Percentiles rank a stretch among this genome's conserved stretches.
Evolutionary conservation across 176 grass and related monocot species (phyloP).

Genomic region (Oryza glumipatula): DNA sequence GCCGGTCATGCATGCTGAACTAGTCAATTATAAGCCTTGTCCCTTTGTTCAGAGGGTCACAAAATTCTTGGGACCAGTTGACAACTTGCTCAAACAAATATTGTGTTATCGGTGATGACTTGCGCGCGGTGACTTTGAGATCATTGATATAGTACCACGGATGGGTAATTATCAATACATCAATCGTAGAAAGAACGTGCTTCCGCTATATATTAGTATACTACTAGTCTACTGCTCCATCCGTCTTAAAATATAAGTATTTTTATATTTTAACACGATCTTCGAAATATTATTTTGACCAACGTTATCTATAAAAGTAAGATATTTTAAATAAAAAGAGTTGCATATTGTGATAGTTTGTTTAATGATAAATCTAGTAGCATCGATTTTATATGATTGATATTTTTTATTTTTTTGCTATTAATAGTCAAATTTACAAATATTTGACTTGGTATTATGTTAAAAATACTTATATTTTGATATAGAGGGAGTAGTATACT

Average conservation of each 20-base stretch:
- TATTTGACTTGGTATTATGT: no score
- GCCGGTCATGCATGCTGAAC: neutral
- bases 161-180: constrained; percentile 2
- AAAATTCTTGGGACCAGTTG: neutral
- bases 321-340: no score
- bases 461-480: no score
- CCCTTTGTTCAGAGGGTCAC: neutral
- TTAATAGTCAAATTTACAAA: no score
- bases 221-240: neutral
- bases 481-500: neutral
- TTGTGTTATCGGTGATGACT: neutral
- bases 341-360: no score
- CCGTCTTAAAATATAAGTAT: no score
- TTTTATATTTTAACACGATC: no score
- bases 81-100: constrained; percentile 11
- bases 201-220: neutral
- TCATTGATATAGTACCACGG: neutral
- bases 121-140: neutral
- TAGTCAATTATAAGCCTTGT: neutral
- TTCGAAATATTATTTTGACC: no score
- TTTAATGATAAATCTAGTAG: no score
- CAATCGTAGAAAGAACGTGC: neutral
- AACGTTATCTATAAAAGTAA: no score
- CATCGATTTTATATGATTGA: no score
- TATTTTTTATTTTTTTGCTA: no score